phyloP scores from a whole-genome alignment of 441 rosid genomes.

The Euphorbia celastroides region DNA sequence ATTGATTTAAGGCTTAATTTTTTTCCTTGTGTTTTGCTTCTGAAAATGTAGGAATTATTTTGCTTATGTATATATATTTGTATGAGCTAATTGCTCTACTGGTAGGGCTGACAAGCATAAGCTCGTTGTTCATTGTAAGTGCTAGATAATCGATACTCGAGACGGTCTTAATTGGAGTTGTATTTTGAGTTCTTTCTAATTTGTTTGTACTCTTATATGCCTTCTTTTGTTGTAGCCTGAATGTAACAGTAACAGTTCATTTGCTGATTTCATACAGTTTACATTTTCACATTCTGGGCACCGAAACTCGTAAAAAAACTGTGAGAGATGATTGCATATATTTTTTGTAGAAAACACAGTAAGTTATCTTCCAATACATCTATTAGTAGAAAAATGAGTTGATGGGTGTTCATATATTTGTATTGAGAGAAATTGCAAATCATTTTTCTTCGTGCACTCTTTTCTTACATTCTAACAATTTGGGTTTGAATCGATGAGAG shows the following conservation, averaged over 20 bases:
- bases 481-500: too few species aligned
- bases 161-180: neutral
- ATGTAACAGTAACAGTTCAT: neutral
- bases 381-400: too few species aligned
- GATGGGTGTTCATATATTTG: too few species aligned
- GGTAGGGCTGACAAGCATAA: neutral
- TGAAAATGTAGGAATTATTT: neutral
- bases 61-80: neutral
- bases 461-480: too few species aligned
- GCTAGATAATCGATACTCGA: neutral
- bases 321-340: too few species aligned
- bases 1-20: neutral
- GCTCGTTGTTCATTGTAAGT: neutral
- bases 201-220: neutral
- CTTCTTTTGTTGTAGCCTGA: neutral
- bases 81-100: slow-evolving; percentile 1
- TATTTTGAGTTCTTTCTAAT: neutral
- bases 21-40: neutral
- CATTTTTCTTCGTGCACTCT: too few species aligned
- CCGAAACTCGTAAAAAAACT: too few species aligned
- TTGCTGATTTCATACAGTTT: too few species aligned
- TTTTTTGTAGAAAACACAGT: too few species aligned
- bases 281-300: too few species aligned
- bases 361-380: too few species aligned
- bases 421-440: too few species aligned